These are phyloP conservation scores for Lagenaria siceraria DNA, from an alignment of 306 rosid genomes.

Conservation along the genomic window DNA sequence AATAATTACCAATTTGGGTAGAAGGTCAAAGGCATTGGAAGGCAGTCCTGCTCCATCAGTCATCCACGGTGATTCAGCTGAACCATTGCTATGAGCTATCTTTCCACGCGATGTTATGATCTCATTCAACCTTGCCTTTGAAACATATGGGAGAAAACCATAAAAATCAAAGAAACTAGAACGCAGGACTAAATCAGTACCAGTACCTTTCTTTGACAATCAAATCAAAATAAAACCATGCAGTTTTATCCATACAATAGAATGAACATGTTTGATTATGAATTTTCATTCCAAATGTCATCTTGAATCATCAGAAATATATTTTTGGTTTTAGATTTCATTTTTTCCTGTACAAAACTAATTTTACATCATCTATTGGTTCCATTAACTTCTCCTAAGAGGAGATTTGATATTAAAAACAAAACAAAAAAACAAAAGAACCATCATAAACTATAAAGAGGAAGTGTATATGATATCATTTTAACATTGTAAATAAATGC, in stretches of 20 bases:
- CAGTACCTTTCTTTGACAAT: background rate
- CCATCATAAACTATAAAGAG: background rate
- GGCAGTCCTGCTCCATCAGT: slow-evolving; percentile 87
- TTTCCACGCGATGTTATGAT: slow-evolving; percentile 44
- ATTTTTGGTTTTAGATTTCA: too few relatives aligned
- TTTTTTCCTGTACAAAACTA: too few relatives aligned
- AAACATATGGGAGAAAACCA: background rate
- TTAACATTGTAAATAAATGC: background rate
- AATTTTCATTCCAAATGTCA: too few relatives aligned
- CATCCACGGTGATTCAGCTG: slow-evolving; percentile 61
- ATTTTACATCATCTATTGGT: too few relatives aligned
- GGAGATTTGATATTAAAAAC: background rate
- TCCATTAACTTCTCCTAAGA: too few relatives aligned
- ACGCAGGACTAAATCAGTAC: background rate
- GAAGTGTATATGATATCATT: background rate
- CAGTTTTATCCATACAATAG: too few relatives aligned
- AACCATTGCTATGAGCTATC: slow-evolving; percentile 27
- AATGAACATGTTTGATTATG: too few relatives aligned
- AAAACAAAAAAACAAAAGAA: background rate
- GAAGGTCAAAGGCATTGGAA: slow-evolving; percentile 66
- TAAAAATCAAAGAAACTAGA: background rate
- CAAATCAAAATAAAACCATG: background rate
- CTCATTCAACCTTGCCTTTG: slow-evolving; percentile 74
- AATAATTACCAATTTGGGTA: slow-evolving; percentile 61
- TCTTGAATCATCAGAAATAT: too few relatives aligned